Conservation (phyloP, 2,329 filamentous ascomycete genomes). For the Colletotrichum sp. region DNA sequence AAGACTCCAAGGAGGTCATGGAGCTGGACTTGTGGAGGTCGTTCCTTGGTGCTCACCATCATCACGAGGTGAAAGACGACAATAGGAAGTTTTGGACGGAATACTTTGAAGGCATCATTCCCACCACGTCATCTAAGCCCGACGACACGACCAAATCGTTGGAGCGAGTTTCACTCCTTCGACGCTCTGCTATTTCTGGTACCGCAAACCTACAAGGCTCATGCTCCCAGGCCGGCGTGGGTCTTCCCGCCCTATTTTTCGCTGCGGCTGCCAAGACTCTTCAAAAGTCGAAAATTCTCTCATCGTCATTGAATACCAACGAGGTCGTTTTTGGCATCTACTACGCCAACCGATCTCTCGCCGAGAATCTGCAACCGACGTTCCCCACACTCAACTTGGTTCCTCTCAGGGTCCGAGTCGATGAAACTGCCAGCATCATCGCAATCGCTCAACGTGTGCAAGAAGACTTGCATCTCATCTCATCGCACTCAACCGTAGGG, state of each 20-base stretch:
- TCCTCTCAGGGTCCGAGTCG: slow-evolving; percentile 64
- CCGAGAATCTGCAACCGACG: slow-evolving; percentile 49
- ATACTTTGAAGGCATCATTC: slow-evolving; percentile 31
- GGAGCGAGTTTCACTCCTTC: slow-evolving; percentile 40
- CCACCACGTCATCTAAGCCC: slow-evolving; percentile 9
- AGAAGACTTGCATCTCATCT: slow-evolving; percentile 68
- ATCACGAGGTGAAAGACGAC: neutral
- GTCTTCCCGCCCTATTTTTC: slow-evolving; percentile 77
- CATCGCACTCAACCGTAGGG: slow-evolving; percentile 57
- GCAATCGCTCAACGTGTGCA: slow-evolving; percentile 68
- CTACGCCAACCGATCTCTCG: slow-evolving; percentile 74
- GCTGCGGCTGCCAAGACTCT: slow-evolving; percentile 65
- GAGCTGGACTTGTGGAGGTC: neutral
- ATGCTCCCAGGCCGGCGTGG: slow-evolving; percentile 54
- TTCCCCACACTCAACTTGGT: slow-evolving; percentile 83
- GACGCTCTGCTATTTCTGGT: slow-evolving; percentile 49
- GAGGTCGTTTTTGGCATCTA: slow-evolving; percentile 78
- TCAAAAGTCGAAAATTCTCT: neutral
- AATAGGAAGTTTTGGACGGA: slow-evolving; percentile 3
- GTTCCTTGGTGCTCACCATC: neutral
- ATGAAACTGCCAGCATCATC: slow-evolving; percentile 39
- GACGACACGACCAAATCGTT: slow-evolving; percentile 29
- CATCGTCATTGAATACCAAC: neutral
- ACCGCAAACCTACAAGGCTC: slow-evolving; percentile 41
- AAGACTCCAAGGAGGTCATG: neutral